These are phyloP conservation scores for Paramyrothecium roridum DNA, from an alignment of 2,329 filamentous ascomycete genomes.

Conservation along the genomic window DNA sequence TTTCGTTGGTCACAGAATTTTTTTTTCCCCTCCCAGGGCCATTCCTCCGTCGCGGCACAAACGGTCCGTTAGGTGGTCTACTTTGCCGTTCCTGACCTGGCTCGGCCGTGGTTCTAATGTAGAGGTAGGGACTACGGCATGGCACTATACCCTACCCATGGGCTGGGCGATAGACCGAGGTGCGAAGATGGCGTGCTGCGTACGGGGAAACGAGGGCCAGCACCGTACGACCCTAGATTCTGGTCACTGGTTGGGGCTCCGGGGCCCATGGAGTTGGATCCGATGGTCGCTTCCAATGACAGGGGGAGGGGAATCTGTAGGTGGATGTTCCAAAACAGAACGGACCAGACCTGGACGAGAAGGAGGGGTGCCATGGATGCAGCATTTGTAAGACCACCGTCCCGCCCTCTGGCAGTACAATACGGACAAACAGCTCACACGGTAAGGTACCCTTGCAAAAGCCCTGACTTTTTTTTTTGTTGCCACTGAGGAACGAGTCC, in stretches of 20 bases:
- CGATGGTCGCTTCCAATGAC: neutral
- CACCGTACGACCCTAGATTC: neutral
- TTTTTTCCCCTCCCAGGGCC: too few species aligned
- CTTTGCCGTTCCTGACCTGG: too few species aligned
- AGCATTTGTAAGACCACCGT: neutral
- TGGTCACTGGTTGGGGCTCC: neutral
- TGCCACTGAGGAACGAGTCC: neutral
- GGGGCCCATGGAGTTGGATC: neutral
- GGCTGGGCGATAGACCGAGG: neutral
- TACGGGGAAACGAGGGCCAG: neutral
- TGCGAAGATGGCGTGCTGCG: neutral
- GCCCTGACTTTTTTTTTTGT: neutral
- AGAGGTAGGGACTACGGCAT: too few species aligned
- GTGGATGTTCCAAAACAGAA: neutral
- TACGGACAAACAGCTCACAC: neutral
- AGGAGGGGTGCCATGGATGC: neutral
- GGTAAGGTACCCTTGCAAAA: neutral
- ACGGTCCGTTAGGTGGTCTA: neutral
- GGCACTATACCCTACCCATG: too few species aligned
- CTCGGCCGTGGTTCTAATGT: too few species aligned
- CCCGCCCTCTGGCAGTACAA: neutral
- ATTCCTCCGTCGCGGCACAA: neutral
- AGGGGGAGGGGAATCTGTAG: neutral
- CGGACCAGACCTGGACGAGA: neutral
- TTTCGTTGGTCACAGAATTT: too few species aligned